phyloP scores from a whole-genome alignment of 441 rosid genomes.

The Omphalea diandra region DNA sequence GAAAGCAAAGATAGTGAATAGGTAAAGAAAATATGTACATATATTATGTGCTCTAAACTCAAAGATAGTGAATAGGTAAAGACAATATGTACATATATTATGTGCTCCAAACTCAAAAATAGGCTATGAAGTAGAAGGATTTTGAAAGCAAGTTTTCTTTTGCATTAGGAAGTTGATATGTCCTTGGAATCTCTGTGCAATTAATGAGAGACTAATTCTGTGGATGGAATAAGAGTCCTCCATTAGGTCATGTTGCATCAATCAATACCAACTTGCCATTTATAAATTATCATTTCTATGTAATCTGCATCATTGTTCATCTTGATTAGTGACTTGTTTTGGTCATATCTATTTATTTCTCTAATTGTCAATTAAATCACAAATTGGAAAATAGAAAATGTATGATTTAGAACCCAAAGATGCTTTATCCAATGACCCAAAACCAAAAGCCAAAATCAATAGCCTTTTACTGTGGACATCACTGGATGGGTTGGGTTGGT shows the following conservation, averaged over 20 bases:
- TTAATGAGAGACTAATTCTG: conserved; percentile 5
- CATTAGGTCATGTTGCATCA: conserved; percentile 32
- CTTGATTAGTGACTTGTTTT: conserved; percentile 22
- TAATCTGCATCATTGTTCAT: conserved; percentile 26
- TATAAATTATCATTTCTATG: conserved; percentile 24
- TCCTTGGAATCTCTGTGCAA: conserved; percentile 3
- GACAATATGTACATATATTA: conserved; percentile 17
- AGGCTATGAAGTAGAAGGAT: background rate
- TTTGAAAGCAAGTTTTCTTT: conserved; percentile 12
- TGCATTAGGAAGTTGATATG: conserved; percentile 22
- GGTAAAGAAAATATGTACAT: conserved; percentile 17
- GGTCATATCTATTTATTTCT: background rate
- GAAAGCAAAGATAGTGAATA: background rate
- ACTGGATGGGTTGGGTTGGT: conserved; percentile 61
- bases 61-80: background rate
- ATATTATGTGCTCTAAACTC: conserved; percentile 17
- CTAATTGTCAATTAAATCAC: background rate
- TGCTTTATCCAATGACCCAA: conserved; percentile 32
- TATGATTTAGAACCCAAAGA: conserved; percentile 34
- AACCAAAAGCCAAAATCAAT: conserved; percentile 32
- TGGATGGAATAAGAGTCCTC: background rate
- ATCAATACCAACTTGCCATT: conserved; percentile 38
- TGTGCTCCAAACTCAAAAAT: conserved; percentile 16
- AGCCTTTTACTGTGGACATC: conserved; percentile 34
- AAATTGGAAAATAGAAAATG: conserved; percentile 3